These are phyloP conservation scores for Lentinus polychrous DNA, from an alignment of 1,284 basidiomycete species.

Conservation along the genomic window DNA sequence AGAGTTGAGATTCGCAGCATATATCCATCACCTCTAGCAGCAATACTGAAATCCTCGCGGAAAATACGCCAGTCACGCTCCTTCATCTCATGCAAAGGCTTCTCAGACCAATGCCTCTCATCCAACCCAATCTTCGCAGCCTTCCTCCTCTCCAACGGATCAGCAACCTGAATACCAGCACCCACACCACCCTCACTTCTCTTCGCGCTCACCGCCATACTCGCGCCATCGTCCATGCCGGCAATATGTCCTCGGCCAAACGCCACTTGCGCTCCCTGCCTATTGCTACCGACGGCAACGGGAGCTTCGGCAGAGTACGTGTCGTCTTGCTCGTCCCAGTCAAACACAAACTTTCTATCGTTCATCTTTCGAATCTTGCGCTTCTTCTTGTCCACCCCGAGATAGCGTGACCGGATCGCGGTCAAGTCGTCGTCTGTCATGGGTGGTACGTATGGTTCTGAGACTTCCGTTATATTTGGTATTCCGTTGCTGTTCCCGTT, in stretches of 20 bases:
- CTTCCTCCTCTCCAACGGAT: constrained; percentile 73
- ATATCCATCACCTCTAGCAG: constrained; percentile 65
- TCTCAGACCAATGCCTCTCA: constrained; percentile 97
- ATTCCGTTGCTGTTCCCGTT: constrained; percentile 2
- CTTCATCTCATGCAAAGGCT: constrained; percentile 88
- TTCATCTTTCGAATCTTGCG: constrained; percentile 89
- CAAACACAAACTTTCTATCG: constrained; percentile 96
- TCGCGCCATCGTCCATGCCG: constrained; percentile 77
- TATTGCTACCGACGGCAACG: constrained; percentile 51
- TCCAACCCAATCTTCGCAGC: constrained; percentile 81
- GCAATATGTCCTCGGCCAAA: constrained; percentile 79
- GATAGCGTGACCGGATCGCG: constrained; percentile 81
- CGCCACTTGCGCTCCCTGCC: constrained; percentile 81
- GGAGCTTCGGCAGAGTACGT: constrained; percentile 70
- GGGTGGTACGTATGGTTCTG: constrained; percentile 53
- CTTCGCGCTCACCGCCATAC: constrained; percentile 14
- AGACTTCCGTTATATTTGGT: constrained; percentile 26
- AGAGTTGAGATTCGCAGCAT: not conserved
- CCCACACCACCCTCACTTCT: constrained; percentile 22
- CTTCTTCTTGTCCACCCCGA: constrained; percentile 90
- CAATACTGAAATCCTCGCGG: constrained; percentile 96
- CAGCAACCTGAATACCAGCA: constrained; percentile 54
- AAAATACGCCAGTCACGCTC: constrained; percentile 99
- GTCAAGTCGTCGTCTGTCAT: constrained; percentile 72
- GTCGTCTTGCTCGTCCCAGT: constrained; percentile 94